Evolutionary conservation across 495 filamentous ascomycete genomes (phyloP), one percentile per base, ranked within the genome.

Genomic region (Podospora bellae-mahoneyi): DNA sequence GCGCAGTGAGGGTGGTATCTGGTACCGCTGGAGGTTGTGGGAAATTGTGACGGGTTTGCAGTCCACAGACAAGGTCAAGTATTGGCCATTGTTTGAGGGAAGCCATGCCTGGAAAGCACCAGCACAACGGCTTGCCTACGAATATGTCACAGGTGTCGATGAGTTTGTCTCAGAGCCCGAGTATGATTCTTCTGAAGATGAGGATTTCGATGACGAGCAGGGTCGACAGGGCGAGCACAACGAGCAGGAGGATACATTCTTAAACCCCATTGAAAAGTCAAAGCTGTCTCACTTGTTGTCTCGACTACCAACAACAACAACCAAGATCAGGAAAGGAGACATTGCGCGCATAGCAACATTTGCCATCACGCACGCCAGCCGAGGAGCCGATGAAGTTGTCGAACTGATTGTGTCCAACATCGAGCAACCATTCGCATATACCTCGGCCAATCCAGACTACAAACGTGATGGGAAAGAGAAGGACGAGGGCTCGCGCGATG

Each of bases 21-120:
- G 91, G 81, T 97, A 97, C 78, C 87, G 94, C 18, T 97, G 92
- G 91, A 90, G 91, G 62, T 73, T 97, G 64, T 97, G 92, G 93
- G 87, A 93, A 69, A 83, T 93, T 30, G 81, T 93, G 44, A 93
- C 92, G 2, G 86, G 84, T 4, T 81, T 79, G 13, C 61, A 65
- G 39, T 72, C 71, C 59, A 78, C 60, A 56, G 69, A 72, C 2
- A 78, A 78, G 66, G 77, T 74, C 16, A 81, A 83, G 66, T 86
- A 83, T 53, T 62, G 86, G 10, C 83, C 84, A 0, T 80, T 96
- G 0, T 93, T 95, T 67, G 89, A 93, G 73, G 88, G 86, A 16
- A 86, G 85, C 59, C 81, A 90, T 58, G 82, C 81, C 53, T 97
- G 92, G 92, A 81, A 85, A 32, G 76, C 83, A n/a, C 91, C 92